Conservation (phyloP, 2,329 filamentous ascomycete genomes). For the Calonectria leucothoes region DNA sequence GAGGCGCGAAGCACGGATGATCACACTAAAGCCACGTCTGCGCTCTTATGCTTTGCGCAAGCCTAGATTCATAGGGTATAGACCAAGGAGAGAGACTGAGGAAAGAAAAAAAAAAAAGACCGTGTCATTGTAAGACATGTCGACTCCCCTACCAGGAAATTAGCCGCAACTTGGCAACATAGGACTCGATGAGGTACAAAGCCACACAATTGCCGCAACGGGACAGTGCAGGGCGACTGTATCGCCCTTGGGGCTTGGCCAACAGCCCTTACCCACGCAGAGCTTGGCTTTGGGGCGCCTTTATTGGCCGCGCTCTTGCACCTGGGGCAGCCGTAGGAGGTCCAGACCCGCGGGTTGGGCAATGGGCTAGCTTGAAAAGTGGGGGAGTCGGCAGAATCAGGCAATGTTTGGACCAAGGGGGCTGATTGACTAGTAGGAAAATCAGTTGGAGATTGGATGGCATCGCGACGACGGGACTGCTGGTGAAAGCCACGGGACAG, state of each 20-base stretch:
- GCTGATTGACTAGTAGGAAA: slow-evolving; percentile 10
- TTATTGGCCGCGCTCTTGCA: slow-evolving; percentile 25
- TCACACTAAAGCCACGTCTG: background rate
- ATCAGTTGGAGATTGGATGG: slow-evolving; percentile 18
- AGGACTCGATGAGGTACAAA: background rate
- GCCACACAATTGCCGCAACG: background rate
- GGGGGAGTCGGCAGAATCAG: slow-evolving; percentile 9
- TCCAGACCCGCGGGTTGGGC: slow-evolving; percentile 34
- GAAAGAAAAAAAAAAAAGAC: background rate
- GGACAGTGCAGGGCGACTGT: background rate
- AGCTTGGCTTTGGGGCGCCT: slow-evolving; percentile 22
- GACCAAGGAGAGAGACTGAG: background rate
- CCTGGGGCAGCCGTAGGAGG: slow-evolving; percentile 33
- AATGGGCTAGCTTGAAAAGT: slow-evolving; percentile 13
- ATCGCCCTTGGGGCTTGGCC: slow-evolving; percentile 1
- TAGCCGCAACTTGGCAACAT: slow-evolving; percentile 4
- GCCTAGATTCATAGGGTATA: background rate
- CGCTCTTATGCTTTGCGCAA: background rate
- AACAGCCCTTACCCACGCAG: slow-evolving; percentile 28
- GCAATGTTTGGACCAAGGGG: background rate
- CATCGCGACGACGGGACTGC: background rate
- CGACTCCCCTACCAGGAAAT: background rate
- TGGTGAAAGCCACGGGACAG: background rate
- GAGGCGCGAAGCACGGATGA: background rate
- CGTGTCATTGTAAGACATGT: background rate